These are phyloP conservation scores for Globisporangium yorkense DNA, from an alignment of 352 stramenopile genomes.

Conservation along the genomic window DNA sequence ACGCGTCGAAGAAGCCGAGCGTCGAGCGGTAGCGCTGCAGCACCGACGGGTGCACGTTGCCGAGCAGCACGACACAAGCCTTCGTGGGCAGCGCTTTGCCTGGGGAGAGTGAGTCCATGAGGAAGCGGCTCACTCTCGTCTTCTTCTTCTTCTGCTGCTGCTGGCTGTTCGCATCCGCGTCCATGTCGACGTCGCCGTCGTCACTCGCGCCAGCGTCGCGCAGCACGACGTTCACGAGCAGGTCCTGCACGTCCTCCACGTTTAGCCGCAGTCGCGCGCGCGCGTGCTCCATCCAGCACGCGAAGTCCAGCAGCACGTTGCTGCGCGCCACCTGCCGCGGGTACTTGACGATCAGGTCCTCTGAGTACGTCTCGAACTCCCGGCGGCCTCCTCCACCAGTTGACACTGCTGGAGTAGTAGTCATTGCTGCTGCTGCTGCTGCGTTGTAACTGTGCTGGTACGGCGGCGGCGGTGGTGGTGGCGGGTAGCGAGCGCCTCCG, in stretches of 20 bases:
- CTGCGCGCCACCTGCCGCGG: slow-evolving; percentile 54
- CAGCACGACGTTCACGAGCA: slow-evolving; percentile 47
- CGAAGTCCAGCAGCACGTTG: slow-evolving; percentile 70
- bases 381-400: background rate
- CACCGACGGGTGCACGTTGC: slow-evolving; percentile 61
- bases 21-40: slow-evolving; percentile 62
- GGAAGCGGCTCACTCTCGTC: slow-evolving; percentile 35
- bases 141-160: background rate
- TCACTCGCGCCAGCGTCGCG: slow-evolving; percentile 4
- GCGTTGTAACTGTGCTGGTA: slow-evolving; percentile 1
- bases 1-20: slow-evolving; percentile 67
- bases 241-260: slow-evolving; percentile 53
- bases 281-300: slow-evolving; percentile 53
- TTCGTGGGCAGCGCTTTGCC: slow-evolving; percentile 40
- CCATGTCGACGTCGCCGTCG: slow-evolving; percentile 5
- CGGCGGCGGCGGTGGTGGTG: background rate
- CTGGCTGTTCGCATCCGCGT: background rate
- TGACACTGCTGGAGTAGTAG: background rate
- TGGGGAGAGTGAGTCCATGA: slow-evolving; percentile 47
- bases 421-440: background rate
- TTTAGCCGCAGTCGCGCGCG: slow-evolving; percentile 39
- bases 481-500: background rate
- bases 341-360: slow-evolving; percentile 62
- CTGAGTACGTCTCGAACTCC: slow-evolving; percentile 42
- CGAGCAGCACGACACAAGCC: slow-evolving; percentile 67